Evolutionary conservation across 345 rosid genomes (phyloP), one percentile per base, ranked within the genome.

Genomic region (Alliaria petiolata): DNA sequence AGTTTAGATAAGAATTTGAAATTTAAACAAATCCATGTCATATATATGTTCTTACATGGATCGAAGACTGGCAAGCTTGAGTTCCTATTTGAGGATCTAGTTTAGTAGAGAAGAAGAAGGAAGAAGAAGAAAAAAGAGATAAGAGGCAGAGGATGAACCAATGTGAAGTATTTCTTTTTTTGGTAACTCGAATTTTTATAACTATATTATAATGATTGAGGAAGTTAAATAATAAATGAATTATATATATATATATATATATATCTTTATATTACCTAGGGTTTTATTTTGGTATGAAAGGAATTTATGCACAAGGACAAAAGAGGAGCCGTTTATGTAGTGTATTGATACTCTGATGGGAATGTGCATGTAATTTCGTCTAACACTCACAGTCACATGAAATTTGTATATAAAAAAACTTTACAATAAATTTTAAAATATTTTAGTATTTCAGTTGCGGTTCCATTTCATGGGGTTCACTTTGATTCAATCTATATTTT

Each of bases 261-360:
- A 17, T 64, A 17, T 35, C 55, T 43, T 47, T 55, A 16, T 52
- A 19, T 46, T 26, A 20, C 10, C 73, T 75, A 75, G 78, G 78
- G 78, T 25, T 74, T 74, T 49, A 4, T 60, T 45, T 58, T 54
- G 69, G 78, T 75, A 75, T 75, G 64, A 75, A 68, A 61, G 74
- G 78, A 75, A 75, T 75, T 75, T 75, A 61, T 67, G 69, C 73
- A 67, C 33, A 42, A 67, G 19, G 64, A 75, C 74, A 75, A 60
- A 75, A 75, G 73, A 61, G 47, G 74, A 16, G 63, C 42, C 52
- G 43, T 60, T 67, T 52, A 67, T 75, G 54, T 67, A 65, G 53
- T 56, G 61, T 65, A 66, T 38, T 67, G 74, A 60, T 75, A 42
- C 63, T 75, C 63, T 75, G 62, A 67, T 61, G 63, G 64, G 57